Evolutionary conservation across 169 alveolate genomes (phyloP).

Genomic region (Plasmodium cynomolgi): DNA sequence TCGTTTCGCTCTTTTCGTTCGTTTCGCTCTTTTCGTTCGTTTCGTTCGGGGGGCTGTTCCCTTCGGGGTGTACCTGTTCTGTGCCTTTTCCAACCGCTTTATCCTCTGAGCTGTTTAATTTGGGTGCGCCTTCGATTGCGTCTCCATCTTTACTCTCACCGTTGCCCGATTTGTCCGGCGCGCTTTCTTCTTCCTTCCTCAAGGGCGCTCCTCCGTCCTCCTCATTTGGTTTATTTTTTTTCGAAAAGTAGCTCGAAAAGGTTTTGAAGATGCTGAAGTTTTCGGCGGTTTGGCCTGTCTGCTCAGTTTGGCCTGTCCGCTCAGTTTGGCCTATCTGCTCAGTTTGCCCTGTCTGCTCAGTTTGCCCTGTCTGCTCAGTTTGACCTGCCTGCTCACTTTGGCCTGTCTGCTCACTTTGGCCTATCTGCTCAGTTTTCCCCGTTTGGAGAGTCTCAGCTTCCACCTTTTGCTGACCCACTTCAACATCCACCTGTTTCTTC

Average conservation of each 20-base stretch:
- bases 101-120: neutral
- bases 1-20: too few relatives aligned
- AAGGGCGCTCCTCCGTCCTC: neutral
- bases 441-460: neutral
- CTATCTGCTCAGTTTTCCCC: neutral
- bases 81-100: neutral
- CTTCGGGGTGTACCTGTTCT: neutral
- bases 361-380: neutral
- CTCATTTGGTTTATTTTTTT: slow-evolving; percentile 10
- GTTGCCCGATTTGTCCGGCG: neutral
- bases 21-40: too few relatives aligned
- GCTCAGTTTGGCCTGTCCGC: neutral
- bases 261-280: neutral
- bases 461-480: neutral
- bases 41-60: neutral
- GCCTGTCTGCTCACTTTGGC: neutral
- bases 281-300: neutral
- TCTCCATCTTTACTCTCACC: neutral
- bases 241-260: slow-evolving; percentile 18
- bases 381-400: neutral
- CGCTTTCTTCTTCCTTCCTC: neutral
- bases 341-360: neutral
- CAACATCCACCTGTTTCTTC: neutral
- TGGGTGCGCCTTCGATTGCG: neutral
- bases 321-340: neutral